Conservation (phyloP, 768 basidiomycete species). For the Sporobolomyces phaffii region DNA sequence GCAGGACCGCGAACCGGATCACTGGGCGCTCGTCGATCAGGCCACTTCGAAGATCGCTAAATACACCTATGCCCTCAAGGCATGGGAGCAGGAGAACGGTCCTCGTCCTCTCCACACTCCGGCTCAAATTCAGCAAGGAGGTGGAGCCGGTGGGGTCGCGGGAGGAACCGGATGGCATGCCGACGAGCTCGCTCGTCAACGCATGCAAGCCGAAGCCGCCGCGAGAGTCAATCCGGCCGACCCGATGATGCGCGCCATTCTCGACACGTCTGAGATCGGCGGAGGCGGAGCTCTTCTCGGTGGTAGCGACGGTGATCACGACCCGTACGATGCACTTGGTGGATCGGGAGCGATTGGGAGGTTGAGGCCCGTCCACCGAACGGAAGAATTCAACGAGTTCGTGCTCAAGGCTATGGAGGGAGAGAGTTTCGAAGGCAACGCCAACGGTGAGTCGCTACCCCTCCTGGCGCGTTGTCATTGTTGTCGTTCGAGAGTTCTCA, state of each 20-base stretch:
- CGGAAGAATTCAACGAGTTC: conserved; percentile 14
- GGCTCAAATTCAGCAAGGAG: background rate
- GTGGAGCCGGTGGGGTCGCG: background rate
- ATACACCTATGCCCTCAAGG: too few relatives aligned
- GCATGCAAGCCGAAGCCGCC: background rate
- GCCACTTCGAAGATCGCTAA: background rate
- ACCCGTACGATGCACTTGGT: background rate
- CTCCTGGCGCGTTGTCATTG: too few relatives aligned
- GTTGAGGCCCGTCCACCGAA: background rate
- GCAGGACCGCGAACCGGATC: background rate
- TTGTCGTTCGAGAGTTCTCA: too few relatives aligned
- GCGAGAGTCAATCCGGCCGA: conserved; percentile 4
- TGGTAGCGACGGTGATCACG: background rate
- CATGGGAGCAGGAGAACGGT: too few relatives aligned
- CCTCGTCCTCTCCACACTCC: background rate
- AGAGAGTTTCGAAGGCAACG: conserved; percentile 22
- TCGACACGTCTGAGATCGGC: background rate
- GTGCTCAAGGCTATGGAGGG: conserved; percentile 15
- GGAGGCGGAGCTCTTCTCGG: background rate
- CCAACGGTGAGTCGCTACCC: background rate
- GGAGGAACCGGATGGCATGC: background rate
- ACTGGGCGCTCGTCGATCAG: background rate
- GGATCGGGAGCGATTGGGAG: background rate
- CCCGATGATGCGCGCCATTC: background rate
- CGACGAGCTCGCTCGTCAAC: background rate